phyloP scores from a whole-genome alignment of 176 grass and related monocot genomes.

The Lolium multiflorum region DNA sequence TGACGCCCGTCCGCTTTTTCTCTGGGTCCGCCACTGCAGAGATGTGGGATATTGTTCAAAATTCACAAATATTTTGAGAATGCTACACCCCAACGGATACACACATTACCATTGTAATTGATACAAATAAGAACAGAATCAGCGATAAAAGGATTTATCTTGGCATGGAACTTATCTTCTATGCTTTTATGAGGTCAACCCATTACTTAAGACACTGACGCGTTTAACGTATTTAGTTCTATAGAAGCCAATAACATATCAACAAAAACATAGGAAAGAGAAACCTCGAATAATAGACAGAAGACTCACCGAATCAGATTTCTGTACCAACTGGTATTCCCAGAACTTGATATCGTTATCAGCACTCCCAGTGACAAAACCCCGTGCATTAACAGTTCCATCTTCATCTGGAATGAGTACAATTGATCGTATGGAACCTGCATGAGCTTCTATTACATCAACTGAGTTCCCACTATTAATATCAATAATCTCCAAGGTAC shows the following conservation, averaged over 20 bases:
- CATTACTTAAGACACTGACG: neutral
- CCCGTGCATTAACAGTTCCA: conserved; percentile 60
- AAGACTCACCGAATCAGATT: conserved; percentile 66
- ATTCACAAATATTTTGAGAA: neutral
- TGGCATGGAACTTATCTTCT: neutral
- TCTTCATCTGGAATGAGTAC: conserved; percentile 75
- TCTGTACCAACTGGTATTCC: conserved; percentile 82
- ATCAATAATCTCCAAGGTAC: conserved; percentile 93
- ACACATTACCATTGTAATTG: neutral
- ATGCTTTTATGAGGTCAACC: neutral
- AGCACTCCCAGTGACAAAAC: conserved; percentile 87
- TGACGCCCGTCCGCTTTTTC: too few species aligned
- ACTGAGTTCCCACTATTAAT: conserved; percentile 78
- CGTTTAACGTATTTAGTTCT: neutral
- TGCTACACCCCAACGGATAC: neutral
- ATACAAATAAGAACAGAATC: conserved; percentile 4
- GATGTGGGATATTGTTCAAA: neutral
- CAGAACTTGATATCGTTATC: conserved; percentile 97
- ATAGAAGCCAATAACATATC: neutral
- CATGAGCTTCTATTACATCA: conserved; percentile 90
- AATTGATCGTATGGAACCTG: conserved; percentile 80
- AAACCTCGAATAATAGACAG: neutral
- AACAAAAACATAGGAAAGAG: neutral
- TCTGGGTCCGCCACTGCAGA: neutral
- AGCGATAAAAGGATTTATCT: neutral